Conservation (phyloP, 2,329 filamentous ascomycete genomes). For the Parafenestella ontariensis region DNA sequence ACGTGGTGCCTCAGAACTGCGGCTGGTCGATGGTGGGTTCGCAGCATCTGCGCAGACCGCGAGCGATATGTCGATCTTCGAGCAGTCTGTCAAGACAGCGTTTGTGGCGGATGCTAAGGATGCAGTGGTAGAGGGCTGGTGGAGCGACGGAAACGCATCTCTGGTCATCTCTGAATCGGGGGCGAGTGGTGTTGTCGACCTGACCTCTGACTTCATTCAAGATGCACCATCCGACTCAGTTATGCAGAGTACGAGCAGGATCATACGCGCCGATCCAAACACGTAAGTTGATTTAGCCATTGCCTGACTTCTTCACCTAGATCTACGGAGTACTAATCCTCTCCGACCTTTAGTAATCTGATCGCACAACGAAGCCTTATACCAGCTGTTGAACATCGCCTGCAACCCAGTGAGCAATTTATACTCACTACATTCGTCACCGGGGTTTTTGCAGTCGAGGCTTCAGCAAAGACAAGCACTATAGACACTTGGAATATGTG, state of each 20-base stretch:
- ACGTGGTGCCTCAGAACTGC: neutral
- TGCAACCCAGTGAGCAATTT: neutral
- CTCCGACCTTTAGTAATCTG: slow-evolving; percentile 11
- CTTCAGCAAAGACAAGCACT: neutral
- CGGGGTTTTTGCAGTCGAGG: neutral
- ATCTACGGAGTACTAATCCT: neutral
- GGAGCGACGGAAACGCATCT: slow-evolving; percentile 1
- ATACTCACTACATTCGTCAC: neutral
- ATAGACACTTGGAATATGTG: neutral
- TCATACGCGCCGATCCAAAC: slow-evolving; percentile 27
- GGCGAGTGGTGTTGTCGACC: slow-evolving; percentile 18
- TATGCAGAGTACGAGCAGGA: neutral
- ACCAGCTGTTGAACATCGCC: slow-evolving; percentile 9
- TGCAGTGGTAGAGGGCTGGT: slow-evolving; percentile 12
- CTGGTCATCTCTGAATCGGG: slow-evolving; percentile 20
- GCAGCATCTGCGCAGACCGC: slow-evolving; percentile 19
- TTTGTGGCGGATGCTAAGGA: neutral
- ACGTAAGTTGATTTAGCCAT: slow-evolving; percentile 15
- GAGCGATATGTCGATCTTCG: slow-evolving; percentile 18
- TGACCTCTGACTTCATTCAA: slow-evolving; percentile 9
- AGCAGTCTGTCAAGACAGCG: neutral
- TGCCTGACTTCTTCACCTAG: neutral
- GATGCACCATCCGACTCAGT: neutral
- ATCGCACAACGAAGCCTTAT: slow-evolving; percentile 18
- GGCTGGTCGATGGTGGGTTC: slow-evolving; percentile 21